Evolutionary conservation across 345 rosid genomes (phyloP).

Genomic region (Dimocarpus longan): DNA sequence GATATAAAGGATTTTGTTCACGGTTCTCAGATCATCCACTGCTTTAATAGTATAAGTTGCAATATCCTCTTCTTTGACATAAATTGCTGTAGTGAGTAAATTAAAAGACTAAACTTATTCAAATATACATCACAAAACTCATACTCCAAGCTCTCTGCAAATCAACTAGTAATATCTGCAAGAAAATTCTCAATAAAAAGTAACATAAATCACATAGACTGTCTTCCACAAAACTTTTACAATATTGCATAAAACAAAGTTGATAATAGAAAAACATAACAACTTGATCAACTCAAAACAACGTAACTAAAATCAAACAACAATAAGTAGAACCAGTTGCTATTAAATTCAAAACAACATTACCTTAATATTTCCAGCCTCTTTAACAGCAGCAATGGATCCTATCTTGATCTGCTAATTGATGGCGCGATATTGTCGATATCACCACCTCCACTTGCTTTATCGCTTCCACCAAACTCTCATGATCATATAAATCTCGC

Average conservation of each 20-base stretch:
- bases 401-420: slow-evolving; percentile 46
- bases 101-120: not conserved
- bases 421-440: slow-evolving; percentile 42
- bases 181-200: not conserved
- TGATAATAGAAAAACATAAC: slow-evolving; percentile 26
- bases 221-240: too few relatives aligned
- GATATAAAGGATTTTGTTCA: slow-evolving; percentile 55
- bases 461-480: slow-evolving; percentile 51
- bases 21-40: slow-evolving; percentile 55
- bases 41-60: slow-evolving; percentile 53
- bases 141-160: not conserved
- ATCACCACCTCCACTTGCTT: slow-evolving; percentile 66
- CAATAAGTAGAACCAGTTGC: not conserved
- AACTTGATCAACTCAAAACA: slow-evolving; percentile 36
- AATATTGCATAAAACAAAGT: too few relatives aligned
- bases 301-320: not conserved
- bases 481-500: slow-evolving; percentile 57
- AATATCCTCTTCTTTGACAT: slow-evolving; percentile 52
- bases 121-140: not conserved
- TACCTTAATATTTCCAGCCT: slow-evolving; percentile 69
- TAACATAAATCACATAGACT: too few relatives aligned
- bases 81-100: slow-evolving; percentile 39
- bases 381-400: slow-evolving; percentile 62
- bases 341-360: not conserved
- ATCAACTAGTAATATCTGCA: not conserved